Evolutionary conservation across 140 eudicot species (phyloP), one percentile per base, ranked within the genome.

Genomic region (Bidens hawaiensis): DNA sequence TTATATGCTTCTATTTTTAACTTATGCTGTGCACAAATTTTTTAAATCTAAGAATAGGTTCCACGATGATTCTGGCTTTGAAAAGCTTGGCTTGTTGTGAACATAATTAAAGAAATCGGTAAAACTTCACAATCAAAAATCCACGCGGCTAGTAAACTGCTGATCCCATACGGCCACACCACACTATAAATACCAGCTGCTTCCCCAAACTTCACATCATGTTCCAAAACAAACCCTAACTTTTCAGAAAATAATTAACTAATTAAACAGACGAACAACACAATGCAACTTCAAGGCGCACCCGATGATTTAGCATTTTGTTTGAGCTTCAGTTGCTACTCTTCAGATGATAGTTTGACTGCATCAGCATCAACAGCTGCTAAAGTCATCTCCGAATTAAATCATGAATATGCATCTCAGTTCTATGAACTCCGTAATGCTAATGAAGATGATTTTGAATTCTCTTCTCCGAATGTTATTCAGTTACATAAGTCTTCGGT

Each of bases 321-420:
- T 64, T 89, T 74, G 5, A 85, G 89, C 78, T 85, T 85, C 45
- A 82, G 25, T 60, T 76, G 78, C 45, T 82, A 82, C 77, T 82
- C 79, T 11, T 70, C 82, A 0, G 56, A 68, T 40, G 28, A 61
- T 40, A 36, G 49, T 51, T 18, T 68, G 15, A 82, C 81, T 1
- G 78, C 77, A 10, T 71, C 69, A 14, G 86, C 83, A 10, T 71
- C 69, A 14, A 84, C 83, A 2, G 69, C 42, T 4, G 70, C 33
- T 4, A 70, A 68, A 38, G 89, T 64, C 38, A 49, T 64, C 51
- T 23, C 40, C 0, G 73, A 78, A 36, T 21, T 47, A 7, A 40
- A 74, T 8, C 40, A 40, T 4, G 60, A 54, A 2, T 21, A 42
- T 4, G 52, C 72, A 27, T 11, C 66, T 36, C 58, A 8, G 21